These are phyloP conservation scores for Citrullus amarus DNA, from an alignment of 306 rosid species.

Conservation along the genomic window DNA sequence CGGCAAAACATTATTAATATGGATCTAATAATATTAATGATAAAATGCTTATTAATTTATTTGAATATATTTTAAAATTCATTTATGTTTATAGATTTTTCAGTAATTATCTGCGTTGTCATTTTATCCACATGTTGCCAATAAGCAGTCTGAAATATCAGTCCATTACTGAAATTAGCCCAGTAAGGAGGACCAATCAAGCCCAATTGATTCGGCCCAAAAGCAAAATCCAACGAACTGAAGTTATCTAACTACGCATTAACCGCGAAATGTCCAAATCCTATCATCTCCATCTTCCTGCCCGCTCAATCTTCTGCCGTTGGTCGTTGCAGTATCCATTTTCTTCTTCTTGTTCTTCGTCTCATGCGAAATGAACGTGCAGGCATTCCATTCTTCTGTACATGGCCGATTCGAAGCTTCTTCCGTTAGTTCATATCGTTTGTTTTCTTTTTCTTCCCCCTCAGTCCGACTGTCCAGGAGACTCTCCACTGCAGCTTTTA, in stretches of 20 bases:
- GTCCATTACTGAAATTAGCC: neutral
- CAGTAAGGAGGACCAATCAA: neutral
- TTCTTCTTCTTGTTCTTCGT: constrained; percentile 4
- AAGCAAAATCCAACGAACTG: neutral
- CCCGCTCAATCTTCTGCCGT: constrained; percentile 7
- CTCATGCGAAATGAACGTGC: constrained; percentile 34
- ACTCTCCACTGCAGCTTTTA: constrained; percentile 6
- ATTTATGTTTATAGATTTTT: too few relatives aligned
- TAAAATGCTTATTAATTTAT: too few relatives aligned
- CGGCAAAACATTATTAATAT: too few relatives aligned
- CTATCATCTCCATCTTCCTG: neutral
- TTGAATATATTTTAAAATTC: too few relatives aligned
- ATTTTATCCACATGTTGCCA: neutral
- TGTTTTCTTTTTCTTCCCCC: constrained; percentile 11
- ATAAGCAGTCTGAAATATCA: neutral
- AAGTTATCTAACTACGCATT: neutral
- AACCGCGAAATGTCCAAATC: constrained; percentile 7
- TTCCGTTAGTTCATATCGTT: constrained; percentile 12
- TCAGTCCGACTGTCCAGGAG: constrained; percentile 19
- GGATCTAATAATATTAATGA: too few relatives aligned
- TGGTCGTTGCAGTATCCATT: neutral
- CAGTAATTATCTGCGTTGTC: too few relatives aligned
- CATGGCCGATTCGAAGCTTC: constrained; percentile 16
- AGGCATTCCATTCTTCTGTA: constrained; percentile 12
- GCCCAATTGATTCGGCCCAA: constrained; percentile 6